Percentiles rank a stretch among this genome's conserved stretches.
These are phyloP conservation scores for Trametes sanguinea DNA, from an alignment of 768 basidiomycete species.

Conservation along the genomic window DNA sequence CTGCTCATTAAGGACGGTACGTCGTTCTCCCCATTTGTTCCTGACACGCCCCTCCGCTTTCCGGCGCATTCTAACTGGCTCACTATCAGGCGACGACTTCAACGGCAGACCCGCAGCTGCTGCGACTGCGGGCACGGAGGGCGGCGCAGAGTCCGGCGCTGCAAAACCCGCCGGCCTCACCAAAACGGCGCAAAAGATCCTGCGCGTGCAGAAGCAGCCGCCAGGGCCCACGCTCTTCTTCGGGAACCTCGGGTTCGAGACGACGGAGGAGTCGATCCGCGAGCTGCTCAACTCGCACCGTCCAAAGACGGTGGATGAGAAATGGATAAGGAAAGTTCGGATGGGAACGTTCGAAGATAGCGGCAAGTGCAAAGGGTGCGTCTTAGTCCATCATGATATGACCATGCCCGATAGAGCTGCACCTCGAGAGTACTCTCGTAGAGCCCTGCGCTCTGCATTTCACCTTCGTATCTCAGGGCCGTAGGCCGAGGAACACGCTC, in stretches of 20 bases:
- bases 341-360: conserved; percentile 97
- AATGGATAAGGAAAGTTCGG: conserved; percentile 79
- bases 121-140: conserved; percentile 35
- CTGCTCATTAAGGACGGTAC: conserved; percentile 92
- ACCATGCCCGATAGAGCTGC: neutral
- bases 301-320: conserved; percentile 33
- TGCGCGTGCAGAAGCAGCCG: conserved; percentile 77
- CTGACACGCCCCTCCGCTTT: neutral
- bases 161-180: conserved; percentile 39
- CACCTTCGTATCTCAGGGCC: neutral
- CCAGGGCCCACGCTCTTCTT: conserved; percentile 87
- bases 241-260: conserved; percentile 91
- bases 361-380: conserved; percentile 93
- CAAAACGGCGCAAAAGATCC: conserved; percentile 77
- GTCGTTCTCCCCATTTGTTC: conserved; percentile 24
- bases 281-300: conserved; percentile 74
- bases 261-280: conserved; percentile 75
- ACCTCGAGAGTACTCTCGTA: neutral
- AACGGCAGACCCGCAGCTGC: conserved; percentile 61
- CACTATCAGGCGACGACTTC: conserved; percentile 66
- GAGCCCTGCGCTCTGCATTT: neutral
- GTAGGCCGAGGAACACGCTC: neutral
- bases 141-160: conserved; percentile 18
- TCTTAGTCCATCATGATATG: conserved; percentile 10
- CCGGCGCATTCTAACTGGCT: neutral